Conservation (phyloP, 1,284 basidiomycete genomes). For the Mycena sp. region DNA sequence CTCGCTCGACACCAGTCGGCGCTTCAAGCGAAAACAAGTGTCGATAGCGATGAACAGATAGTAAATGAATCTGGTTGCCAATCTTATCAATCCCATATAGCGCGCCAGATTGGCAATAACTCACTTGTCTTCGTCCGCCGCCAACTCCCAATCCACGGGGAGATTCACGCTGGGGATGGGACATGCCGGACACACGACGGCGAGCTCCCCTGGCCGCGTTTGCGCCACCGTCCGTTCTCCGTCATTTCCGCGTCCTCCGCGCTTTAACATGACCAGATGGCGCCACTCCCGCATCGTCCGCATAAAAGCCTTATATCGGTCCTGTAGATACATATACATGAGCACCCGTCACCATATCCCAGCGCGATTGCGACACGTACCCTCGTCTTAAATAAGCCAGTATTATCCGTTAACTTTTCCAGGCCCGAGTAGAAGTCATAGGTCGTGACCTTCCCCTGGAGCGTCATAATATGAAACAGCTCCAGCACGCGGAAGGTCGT, state of each 20-base stretch:
- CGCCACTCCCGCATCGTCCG: slow-evolving; percentile 13
- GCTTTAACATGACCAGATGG: slow-evolving; percentile 25
- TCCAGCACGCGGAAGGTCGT: no score
- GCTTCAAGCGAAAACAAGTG: slow-evolving; percentile 2
- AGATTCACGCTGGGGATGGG: slow-evolving; percentile 20
- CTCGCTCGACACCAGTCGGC: slow-evolving; percentile 16
- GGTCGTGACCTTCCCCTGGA: slow-evolving; percentile 23
- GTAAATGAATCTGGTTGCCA: no score
- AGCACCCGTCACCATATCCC: no score
- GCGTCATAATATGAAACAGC: no score
- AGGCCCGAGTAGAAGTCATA: slow-evolving; percentile 32
- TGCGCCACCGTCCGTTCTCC: background rate
- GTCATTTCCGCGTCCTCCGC: slow-evolving; percentile 19
- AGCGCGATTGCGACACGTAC: no score
- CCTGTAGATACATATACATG: no score
- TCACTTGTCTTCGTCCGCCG: background rate
- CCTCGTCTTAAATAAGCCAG: background rate
- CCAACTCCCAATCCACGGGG: background rate
- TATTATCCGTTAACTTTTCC: background rate
- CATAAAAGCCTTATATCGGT: slow-evolving; percentile 18
- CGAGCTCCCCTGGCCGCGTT: background rate
- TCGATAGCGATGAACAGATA: no score
- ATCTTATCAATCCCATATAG: no score
- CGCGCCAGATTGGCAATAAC: no score
- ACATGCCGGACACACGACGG: slow-evolving; percentile 44